These are phyloP conservation scores for Oryza meyeriana DNA, from an alignment of 176 grass and related monocot genomes.

Conservation along the genomic window DNA sequence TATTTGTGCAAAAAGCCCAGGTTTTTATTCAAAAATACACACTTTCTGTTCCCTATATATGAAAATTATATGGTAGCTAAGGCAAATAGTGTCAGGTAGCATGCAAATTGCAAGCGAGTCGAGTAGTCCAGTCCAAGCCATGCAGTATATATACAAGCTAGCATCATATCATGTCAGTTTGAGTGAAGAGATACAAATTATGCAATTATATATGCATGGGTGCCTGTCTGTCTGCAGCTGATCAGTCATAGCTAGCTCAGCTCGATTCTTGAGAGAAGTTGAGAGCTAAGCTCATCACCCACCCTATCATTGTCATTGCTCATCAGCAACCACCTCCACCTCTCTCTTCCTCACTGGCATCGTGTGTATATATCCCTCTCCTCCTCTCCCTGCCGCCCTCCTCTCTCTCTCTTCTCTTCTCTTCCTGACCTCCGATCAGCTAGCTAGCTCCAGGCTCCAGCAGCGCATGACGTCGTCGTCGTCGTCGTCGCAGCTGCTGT, in stretches of 20 bases:
- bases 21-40: neutral
- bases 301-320: slow-evolving; percentile 24
- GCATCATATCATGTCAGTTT: neutral
- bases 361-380: slow-evolving; percentile 31
- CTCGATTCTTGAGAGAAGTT: neutral
- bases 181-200: neutral
- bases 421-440: neutral
- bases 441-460: neutral
- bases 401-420: neutral
- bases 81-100: neutral
- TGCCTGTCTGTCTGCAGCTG: slow-evolving; percentile 23
- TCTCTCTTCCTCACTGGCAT: neutral
- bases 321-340: neutral
- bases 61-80: neutral
- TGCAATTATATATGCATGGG: neutral
- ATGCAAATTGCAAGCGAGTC: neutral
- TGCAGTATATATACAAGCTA: neutral
- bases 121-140: neutral
- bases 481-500: neutral
- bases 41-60: neutral
- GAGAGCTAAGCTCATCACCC: slow-evolving; percentile 6
- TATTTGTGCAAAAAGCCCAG: neutral
- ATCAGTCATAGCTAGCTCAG: neutral
- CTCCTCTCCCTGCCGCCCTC: neutral
- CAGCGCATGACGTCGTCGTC: slow-evolving; percentile 25